Base-by-base conservation (phyloP, 768 basidiomycete genomes). In the Agrocybe praecox region DNA sequence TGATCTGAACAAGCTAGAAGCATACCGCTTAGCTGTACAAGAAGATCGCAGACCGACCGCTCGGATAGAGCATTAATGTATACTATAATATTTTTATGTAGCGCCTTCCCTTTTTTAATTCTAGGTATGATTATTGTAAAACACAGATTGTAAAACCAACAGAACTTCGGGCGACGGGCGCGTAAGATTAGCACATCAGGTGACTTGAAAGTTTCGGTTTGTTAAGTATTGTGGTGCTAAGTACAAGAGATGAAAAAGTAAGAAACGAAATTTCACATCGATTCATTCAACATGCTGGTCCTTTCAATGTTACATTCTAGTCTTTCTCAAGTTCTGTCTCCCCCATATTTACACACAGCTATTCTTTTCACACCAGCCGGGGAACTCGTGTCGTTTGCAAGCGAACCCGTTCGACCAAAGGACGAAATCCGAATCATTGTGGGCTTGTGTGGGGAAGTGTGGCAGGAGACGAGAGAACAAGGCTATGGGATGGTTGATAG, bases 401-500 rank as follows among this genome's bases (percentile, higher is more conserved):
- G 81, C 43, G 74, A 80, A 23, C 77, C 79, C n/a, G 65, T 71
- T 23, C 75, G 82, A 50, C 69, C 84, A 23, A 92, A 91, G 72
- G 90, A 92, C 63, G 85, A 89, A 51, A 80, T 92, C 46, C 82
- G 88, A 52, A 82, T 92, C 43, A 74, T 88, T 23, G 88, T 87
- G 8, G 90, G 90, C 15, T 72, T 93, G 26, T 83, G 84, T 42
- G 83, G 84, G 10, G 90, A 92, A 68, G 77, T 90, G 32, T 93
- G 91, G 90, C 84, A 84, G 49, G 90, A 92, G 71, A 89, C 86
- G 23, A 79, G 76, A 57, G 85, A 82, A 21, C 78, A 85, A 46
- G 85, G 83, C 10, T 75, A 78, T 45, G 89, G 88, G 17, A 88
- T 88, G 85, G 87, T 86, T 2, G 90, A 92, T 57, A 86, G 87